Evolutionary conservation across 257 asterid genomes (phyloP), one percentile per base, ranked within the genome.

Genomic region (Solanum sitiens): DNA sequence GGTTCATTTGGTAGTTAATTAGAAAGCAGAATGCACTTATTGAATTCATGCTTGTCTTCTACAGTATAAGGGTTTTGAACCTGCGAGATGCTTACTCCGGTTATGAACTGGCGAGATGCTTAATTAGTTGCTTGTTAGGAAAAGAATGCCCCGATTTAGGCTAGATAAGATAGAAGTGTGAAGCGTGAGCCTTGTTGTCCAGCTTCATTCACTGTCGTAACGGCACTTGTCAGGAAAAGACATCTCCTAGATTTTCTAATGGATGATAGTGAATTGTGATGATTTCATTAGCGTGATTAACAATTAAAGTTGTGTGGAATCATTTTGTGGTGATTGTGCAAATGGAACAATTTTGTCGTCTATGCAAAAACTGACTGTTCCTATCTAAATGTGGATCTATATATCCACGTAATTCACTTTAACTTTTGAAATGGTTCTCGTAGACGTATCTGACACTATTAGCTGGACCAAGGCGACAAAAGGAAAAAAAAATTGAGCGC

Each of bases 1-100:
- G 82, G 50, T 73, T 73, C 44, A 44, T 44, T 37, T 44, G 67
- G 25, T 45, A 45, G 85, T 45, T 79, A 79, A 79, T 18, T 79
- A 45, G 27, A 79, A 27, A 61, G 16, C 27, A 74, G 25, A 18
- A 30, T 25, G 83, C 35, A 76, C 97, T 98, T 85, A 98, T 95
- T 83, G 98, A 95, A 42, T 76, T 76, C 35, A 42, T n/a, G 50
- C 23, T 76, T 42, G 40, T 79, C 39, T 79, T 25, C 27, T 30
- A 30, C 42, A 47, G 67, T 47, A 80, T 80, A 80, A 27, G 68
- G 5, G 11, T 47, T 80, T 80, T 47, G 30, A 47, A 30, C 27
- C 40, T 30, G 5, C 30, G 15, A 80, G 68, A 80, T 80, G 35
- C 85, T 80, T 80, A 47, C 63, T 53, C 68, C 27, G 14, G 11